Conservation (phyloP, 768 basidiomycete species). For the Leccinum rimulosum region DNA sequence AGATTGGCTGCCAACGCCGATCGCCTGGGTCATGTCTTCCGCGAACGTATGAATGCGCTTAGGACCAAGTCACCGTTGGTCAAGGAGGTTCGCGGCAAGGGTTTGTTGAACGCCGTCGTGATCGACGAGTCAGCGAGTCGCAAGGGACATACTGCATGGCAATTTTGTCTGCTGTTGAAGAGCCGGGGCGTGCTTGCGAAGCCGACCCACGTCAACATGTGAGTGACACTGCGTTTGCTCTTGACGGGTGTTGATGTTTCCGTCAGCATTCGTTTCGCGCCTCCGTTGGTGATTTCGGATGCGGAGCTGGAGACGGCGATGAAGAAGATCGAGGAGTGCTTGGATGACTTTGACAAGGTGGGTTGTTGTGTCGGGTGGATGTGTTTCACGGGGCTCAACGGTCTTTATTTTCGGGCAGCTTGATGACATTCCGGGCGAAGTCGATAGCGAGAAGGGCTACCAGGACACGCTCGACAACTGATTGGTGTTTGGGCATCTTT, state of each 20-base stretch:
- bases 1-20: slow-evolving; percentile 78
- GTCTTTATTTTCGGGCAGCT: slow-evolving; percentile 32
- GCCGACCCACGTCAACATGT: slow-evolving; percentile 95
- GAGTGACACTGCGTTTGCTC: slow-evolving; percentile 30
- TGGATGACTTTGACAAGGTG: slow-evolving; percentile 80
- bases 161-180: slow-evolving; percentile 91
- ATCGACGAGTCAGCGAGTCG: slow-evolving; percentile 80
- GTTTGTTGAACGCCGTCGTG: slow-evolving; percentile 90
- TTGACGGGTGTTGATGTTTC: not conserved
- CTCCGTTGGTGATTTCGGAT: slow-evolving; percentile 92
- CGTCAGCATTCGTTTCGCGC: slow-evolving; percentile 89
- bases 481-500: not conserved
- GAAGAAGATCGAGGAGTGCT: slow-evolving; percentile 68
- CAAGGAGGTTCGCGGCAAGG: slow-evolving; percentile 77
- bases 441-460: slow-evolving; percentile 59
- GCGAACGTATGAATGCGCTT: slow-evolving; percentile 55
- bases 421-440: slow-evolving; percentile 63
- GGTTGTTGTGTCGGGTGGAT: slow-evolving; percentile 17
- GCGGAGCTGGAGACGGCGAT: slow-evolving; percentile 76
- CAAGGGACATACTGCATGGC: slow-evolving; percentile 89
- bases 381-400: not conserved
- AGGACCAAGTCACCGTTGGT: slow-evolving; percentile 61
- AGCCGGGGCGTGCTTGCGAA: slow-evolving; percentile 90
- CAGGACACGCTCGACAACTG: slow-evolving; percentile 34
- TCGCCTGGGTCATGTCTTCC: slow-evolving; percentile 78